Base-by-base conservation (phyloP, 2,329 filamentous ascomycete species). In the Canariomyces notabilis region DNA sequence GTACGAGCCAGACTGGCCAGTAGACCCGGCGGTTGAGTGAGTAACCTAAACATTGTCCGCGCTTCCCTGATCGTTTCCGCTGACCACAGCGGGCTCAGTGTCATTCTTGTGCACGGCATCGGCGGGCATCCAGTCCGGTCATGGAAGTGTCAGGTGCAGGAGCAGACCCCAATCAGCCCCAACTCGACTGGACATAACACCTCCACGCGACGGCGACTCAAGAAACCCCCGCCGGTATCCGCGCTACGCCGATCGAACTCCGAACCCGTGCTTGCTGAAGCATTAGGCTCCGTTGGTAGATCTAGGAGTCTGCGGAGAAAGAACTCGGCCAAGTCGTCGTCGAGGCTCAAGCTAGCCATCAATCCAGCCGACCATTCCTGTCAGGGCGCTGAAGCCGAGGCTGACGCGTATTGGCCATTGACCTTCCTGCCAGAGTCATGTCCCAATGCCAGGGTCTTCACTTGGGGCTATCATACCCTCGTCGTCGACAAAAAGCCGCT, bases 71-170 rank as follows among this genome's bases (percentile, higher is more conserved):
- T 36, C 18, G 19, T 26, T 21, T 11, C 26, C 4, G 14, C 46
- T 53, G n/a, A 20, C 42, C 6, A 19, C 15, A 15, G 31, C 49
- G 8, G 9, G 26, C 9, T 12, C 14, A 65, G 63, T 48, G 59
- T 65, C 32, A 49, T 65, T 16, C 51, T 65, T 40, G 53, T 65
- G 20, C 57, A 61, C 9, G 62, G 63, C 19, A 48, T 62, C 11
- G 63, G 63, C 0, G 60, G 61, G 14, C 63, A 65, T 33, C 61
- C 63, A 0, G 57, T 64, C 2, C 55, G 52, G 19, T 61, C 62
- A 16, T 64, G 61, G 61, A 60, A 54, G 29, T 48, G 18, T 38
- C 42, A 19, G 5, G 26, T 37, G 36, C 45, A 37, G n/a, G 21
- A 32, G 7, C 51, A 43, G 3, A 46, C 46, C 8, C 49, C 45